A percentile compares a stretch with the other conserved stretches of the same genome.
Evolutionary conservation across 1,284 basidiomycete species (phyloP).

Genomic region (Athelia sp.): DNA sequence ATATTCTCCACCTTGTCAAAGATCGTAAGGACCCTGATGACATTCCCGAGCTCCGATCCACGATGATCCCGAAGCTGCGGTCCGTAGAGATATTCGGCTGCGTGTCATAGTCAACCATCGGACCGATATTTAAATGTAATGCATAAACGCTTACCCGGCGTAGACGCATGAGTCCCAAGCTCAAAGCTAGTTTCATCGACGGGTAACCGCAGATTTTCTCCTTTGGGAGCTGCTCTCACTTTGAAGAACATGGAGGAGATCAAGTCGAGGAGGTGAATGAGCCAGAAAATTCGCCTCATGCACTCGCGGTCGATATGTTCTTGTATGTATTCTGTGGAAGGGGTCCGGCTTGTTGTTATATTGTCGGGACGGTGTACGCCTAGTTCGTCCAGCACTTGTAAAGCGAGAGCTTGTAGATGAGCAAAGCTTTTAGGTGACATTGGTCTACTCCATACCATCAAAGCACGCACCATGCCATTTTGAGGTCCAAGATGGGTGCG

Average conservation of each 20-base stretch:
- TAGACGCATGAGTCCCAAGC: slow-evolving; percentile 51
- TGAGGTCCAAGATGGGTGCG: slow-evolving; percentile 18
- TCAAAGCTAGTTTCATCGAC: slow-evolving; percentile 77
- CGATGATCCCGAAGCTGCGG: slow-evolving; percentile 54
- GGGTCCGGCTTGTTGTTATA: slow-evolving; percentile 44
- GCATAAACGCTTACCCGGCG: slow-evolving; percentile 47
- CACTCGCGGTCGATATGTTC: slow-evolving; percentile 65
- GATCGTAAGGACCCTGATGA: slow-evolving; percentile 62
- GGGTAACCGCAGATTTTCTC: slow-evolving; percentile 57
- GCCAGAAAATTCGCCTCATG: slow-evolving; percentile 72
- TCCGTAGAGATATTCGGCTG: slow-evolving; percentile 59
- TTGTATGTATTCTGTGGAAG: slow-evolving; percentile 52
- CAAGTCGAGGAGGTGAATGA: slow-evolving; percentile 56
- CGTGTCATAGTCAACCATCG: slow-evolving; percentile 13
- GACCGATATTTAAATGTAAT: slow-evolving; percentile 14
- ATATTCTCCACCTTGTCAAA: slow-evolving; percentile 52
- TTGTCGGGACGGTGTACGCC: slow-evolving; percentile 58
- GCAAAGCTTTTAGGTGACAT: slow-evolving; percentile 14
- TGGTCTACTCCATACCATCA: slow-evolving; percentile 18
- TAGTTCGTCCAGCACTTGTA: slow-evolving; percentile 61
- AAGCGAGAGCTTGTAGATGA: slow-evolving; percentile 49
- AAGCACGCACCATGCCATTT: slow-evolving; percentile 20
- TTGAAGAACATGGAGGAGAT: slow-evolving; percentile 45
- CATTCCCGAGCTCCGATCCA: slow-evolving; percentile 66
- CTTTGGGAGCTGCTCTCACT: slow-evolving; percentile 41